Base-by-base conservation (phyloP, 495 filamentous ascomycete genomes). In the Trypethelium eluteriae region DNA sequence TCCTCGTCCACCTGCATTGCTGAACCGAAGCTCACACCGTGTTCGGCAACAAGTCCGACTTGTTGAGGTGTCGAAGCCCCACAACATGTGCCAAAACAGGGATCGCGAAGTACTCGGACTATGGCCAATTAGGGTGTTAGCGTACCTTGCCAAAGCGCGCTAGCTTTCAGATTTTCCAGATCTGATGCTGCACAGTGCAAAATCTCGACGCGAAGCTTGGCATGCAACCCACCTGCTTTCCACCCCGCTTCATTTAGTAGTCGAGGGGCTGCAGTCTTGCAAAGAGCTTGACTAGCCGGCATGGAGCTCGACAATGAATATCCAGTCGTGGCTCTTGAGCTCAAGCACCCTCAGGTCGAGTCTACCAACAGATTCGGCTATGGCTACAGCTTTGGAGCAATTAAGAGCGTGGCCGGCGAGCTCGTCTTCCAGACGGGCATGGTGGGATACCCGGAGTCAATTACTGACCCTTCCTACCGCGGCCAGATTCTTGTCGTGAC, bases 391-490 rank as follows among this genome's bases (percentile, higher is more conserved):
- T 98, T 97, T 75, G 94, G 94, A 74, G 91, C 92, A 36, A 82
- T 91, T 73, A 94, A 90, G 82, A 95, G 88, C 74, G 85, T 94
- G 71, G 88, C 93, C 66, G 94, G 94, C 73, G 94, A 98, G 84
- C 81, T 98, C 75, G 94, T 98, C 77, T 98, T 98, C 81, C 94
- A 98, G 82, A 98, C 94, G 62, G 94, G 94, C 74, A 96, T 98
- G 94, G 94, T 98, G 66, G 94, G 94, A 68, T 98, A 98, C 74
- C 93, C 94, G 39, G 94, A 98, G 80, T 93, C 90, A 12, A 83
- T 96, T 72, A 96, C 92, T 62, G 92, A 96, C 72, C 92, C 92
- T 67, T 96, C 92, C 66, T 96, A 96, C 77, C 89, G 89, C 16
- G 92, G 92, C 46, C 92, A 96, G 78, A 92, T 96, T 62, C 84